Evolutionary conservation across 2,329 filamentous ascomycete genomes (phyloP).

Genomic region (Ceratocystis diversiconidia): DNA sequence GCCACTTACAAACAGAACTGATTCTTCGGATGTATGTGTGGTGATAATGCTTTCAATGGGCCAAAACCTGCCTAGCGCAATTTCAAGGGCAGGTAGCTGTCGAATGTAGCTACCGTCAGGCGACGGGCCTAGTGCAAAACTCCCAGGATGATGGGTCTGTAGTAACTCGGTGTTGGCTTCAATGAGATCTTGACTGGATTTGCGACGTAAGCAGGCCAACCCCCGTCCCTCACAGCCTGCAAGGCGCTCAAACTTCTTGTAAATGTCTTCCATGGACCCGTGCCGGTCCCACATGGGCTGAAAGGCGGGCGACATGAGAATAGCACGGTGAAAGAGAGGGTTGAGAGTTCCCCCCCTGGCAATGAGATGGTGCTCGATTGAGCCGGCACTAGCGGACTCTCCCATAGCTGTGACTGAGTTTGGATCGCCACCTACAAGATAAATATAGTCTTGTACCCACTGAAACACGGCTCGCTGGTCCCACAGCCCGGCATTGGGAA

Average conservation of each 20-base stretch:
- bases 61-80: constrained; percentile 23
- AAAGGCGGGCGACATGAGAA: constrained; percentile 27
- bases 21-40: constrained; percentile 25
- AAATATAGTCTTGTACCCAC: constrained; percentile 36
- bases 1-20: constrained; percentile 24
- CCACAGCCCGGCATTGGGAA: constrained; percentile 32
- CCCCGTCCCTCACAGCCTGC: constrained; percentile 24
- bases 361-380: constrained; percentile 37
- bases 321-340: constrained; percentile 29
- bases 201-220: constrained; percentile 23
- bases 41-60: constrained; percentile 23
- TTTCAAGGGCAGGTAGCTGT: constrained; percentile 24
- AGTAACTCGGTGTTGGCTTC: constrained; percentile 24
- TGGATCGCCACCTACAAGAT: constrained; percentile 33
- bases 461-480: constrained; percentile 33
- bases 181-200: constrained; percentile 20
- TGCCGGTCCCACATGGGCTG: constrained; percentile 26
- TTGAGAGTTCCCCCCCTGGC: constrained; percentile 30
- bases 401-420: constrained; percentile 35
- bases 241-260: constrained; percentile 24
- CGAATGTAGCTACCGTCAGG: constrained; percentile 25
- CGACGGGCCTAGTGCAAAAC: constrained; percentile 25
- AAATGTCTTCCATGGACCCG: constrained; percentile 23
- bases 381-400: constrained; percentile 37
- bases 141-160: constrained; percentile 21